Conservation (phyloP, 169 alveolate genomes). For the Cryptosporidium canis region DNA sequence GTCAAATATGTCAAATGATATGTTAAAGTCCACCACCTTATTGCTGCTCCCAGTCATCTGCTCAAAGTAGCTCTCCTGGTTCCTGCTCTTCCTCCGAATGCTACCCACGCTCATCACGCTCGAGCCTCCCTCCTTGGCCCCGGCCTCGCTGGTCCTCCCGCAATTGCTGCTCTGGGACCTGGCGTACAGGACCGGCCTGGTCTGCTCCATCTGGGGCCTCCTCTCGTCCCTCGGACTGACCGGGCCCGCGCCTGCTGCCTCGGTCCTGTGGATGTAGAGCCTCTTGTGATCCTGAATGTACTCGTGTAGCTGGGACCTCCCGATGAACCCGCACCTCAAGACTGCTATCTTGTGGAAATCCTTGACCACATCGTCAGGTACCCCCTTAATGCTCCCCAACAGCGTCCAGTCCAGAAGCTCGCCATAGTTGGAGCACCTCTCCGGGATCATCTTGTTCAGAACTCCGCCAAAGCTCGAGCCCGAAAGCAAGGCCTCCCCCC, state of each 20-base stretch:
- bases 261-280: background rate
- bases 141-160: background rate
- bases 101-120: background rate
- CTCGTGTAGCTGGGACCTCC: constrained; percentile 57
- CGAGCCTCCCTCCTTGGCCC: background rate
- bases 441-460: background rate
- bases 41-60: background rate
- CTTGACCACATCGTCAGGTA: constrained; percentile 45
- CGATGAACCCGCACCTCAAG: constrained; percentile 38
- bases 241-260: background rate
- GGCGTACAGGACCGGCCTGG: background rate
- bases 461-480: background rate
- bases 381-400: constrained; percentile 1
- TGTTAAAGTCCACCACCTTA: background rate
- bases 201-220: background rate
- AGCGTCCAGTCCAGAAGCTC: constrained; percentile 54
- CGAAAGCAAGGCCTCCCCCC: background rate
- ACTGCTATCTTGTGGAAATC: constrained; percentile 28
- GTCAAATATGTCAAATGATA: constrained; percentile 56
- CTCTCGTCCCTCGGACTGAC: background rate
- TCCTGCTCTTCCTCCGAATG: background rate
- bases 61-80: background rate
- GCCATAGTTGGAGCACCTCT: constrained; percentile 27
- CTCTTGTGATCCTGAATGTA: constrained; percentile 28
- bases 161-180: background rate